These are phyloP conservation scores for Mycena pura DNA, from an alignment of 768 basidiomycete species.

Conservation along the genomic window DNA sequence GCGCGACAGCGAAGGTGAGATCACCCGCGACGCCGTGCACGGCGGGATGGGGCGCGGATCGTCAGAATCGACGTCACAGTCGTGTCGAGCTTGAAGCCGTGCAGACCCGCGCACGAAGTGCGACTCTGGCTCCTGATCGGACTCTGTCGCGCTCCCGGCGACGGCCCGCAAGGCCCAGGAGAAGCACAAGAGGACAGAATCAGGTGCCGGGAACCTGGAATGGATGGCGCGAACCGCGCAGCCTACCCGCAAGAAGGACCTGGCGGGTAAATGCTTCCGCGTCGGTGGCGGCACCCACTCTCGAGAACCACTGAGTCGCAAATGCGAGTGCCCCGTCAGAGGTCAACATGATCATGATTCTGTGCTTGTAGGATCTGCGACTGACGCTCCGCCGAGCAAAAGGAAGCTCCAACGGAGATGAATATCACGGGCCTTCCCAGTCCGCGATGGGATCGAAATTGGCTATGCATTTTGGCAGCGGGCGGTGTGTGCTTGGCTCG, in stretches of 20 bases:
- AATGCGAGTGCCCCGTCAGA: conserved; percentile 1
- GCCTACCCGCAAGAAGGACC: conserved; percentile 13
- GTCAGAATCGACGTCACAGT: not conserved
- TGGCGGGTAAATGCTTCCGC: conserved; percentile 10
- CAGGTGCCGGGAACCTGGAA: not conserved
- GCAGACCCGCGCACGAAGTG: conserved; percentile 6
- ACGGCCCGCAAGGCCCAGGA: conserved; percentile 19
- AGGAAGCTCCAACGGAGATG: too few species aligned
- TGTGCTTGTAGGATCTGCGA: too few species aligned
- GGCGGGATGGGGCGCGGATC: conserved; percentile 2
- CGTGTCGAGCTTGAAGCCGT: not conserved
- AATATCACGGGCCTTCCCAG: too few species aligned
- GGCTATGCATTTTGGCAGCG: too few species aligned
- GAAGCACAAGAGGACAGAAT: conserved; percentile 16
- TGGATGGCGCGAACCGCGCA: conserved; percentile 3
- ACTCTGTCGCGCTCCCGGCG: not conserved
- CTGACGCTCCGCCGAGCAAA: too few species aligned
- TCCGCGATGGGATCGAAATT: too few species aligned
- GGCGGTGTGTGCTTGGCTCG: too few species aligned
- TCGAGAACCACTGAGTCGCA: conserved; percentile 1
- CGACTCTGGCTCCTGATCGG: not conserved
- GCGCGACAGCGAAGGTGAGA: conserved; percentile 38
- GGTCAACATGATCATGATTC: too few species aligned
- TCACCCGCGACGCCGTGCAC: conserved; percentile 15
- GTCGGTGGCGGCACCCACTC: not conserved